These are phyloP conservation scores for Omphalotus guepiniiformis DNA, from an alignment of 768 basidiomycete genomes.

Conservation along the genomic window DNA sequence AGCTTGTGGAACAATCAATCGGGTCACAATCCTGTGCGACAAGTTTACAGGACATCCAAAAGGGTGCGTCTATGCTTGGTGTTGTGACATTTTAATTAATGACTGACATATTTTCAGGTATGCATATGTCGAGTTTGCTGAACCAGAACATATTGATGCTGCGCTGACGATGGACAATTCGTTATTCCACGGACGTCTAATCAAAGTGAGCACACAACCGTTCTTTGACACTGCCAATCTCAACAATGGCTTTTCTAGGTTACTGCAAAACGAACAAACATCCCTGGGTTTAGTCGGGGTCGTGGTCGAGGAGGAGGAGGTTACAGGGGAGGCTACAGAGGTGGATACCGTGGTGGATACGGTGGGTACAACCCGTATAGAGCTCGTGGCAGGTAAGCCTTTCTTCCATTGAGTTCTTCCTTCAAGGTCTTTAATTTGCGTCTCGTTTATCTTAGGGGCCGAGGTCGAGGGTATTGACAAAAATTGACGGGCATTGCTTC, in stretches of 20 bases:
- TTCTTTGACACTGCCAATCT: neutral
- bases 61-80: slow-evolving; percentile 51
- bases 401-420: neutral
- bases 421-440: neutral
- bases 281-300: slow-evolving; percentile 85
- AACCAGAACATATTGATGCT: slow-evolving; percentile 85
- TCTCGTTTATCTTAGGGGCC: slow-evolving; percentile 42
- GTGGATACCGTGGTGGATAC: slow-evolving; percentile 49
- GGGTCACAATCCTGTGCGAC: slow-evolving; percentile 98
- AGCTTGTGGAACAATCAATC: slow-evolving; percentile 96
- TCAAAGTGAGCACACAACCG: slow-evolving; percentile 58
- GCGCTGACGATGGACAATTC: slow-evolving; percentile 94
- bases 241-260: slow-evolving; percentile 50
- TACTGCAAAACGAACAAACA: slow-evolving; percentile 91
- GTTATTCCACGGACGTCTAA: slow-evolving; percentile 87
- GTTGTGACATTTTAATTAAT: neutral
- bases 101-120: slow-evolving; percentile 51
- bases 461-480: slow-evolving; percentile 76
- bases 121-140: slow-evolving; percentile 98
- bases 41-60: slow-evolving; percentile 99
- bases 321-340: slow-evolving; percentile 56
- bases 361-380: slow-evolving; percentile 50
- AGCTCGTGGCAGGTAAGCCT: slow-evolving; percentile 29
- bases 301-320: slow-evolving; percentile 76
- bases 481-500: neutral